A percentile compares a stretch with the other conserved stretches of the same genome.
These are phyloP conservation scores for Phylloporus scabripes DNA, from an alignment of 768 basidiomycete species.

Conservation along the genomic window DNA sequence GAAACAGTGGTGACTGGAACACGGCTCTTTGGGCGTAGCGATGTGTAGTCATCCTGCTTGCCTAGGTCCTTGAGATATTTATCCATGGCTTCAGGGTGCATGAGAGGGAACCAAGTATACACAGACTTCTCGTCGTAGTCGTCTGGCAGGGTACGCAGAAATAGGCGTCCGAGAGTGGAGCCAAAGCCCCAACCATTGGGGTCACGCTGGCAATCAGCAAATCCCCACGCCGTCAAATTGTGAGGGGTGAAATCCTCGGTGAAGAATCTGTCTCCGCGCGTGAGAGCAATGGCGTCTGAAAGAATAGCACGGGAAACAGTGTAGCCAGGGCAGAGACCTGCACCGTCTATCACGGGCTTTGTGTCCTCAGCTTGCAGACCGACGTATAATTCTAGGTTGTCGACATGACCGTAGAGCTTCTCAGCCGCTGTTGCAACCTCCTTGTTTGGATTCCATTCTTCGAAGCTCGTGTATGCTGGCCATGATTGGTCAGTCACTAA, in stretches of 20 bases:
- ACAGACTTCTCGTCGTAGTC: conserved; percentile 63
- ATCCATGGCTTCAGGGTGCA: conserved; percentile 71
- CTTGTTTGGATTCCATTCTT: conserved; percentile 76
- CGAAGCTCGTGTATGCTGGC: conserved; percentile 61
- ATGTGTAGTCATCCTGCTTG: conserved; percentile 48
- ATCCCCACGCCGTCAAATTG: conserved; percentile 83
- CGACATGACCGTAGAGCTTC: conserved; percentile 70
- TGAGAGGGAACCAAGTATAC: conserved; percentile 86
- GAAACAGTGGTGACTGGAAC: conserved; percentile 30
- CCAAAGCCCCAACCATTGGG: conserved; percentile 68
- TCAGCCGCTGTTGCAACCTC: conserved; percentile 69
- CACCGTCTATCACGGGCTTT: conserved; percentile 70
- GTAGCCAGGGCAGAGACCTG: conserved; percentile 83
- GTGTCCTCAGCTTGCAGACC: conserved; percentile 75
- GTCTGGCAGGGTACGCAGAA: conserved; percentile 69
- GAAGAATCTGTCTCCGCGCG: conserved; percentile 78
- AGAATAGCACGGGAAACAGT: conserved; percentile 84
- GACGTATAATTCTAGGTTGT: conserved; percentile 76
- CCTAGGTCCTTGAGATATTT: conserved; percentile 51
- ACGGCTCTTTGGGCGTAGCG: conserved; percentile 41
- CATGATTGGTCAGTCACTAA: background rate
- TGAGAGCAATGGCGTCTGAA: conserved; percentile 80
- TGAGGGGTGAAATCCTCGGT: conserved; percentile 77
- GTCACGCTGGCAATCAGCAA: conserved; percentile 76
- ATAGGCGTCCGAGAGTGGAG: conserved; percentile 59